These are phyloP conservation scores for Candida xiaguanensis DNA, from an alignment of 805 yeast genomes.

Conservation along the genomic window DNA sequence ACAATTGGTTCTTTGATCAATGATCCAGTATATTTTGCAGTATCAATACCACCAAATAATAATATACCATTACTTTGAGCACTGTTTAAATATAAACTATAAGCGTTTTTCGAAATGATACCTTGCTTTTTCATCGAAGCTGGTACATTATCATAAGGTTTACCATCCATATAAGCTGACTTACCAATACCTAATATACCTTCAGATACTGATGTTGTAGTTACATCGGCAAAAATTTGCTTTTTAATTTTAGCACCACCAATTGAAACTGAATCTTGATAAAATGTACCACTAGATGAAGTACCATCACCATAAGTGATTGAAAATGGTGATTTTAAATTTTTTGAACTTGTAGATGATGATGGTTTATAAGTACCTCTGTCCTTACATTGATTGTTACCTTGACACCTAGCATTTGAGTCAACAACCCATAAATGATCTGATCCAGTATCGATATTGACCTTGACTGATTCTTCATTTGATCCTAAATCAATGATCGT, in stretches of 20 bases:
- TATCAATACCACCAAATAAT: conserved; percentile 33
- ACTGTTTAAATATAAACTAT: conserved; percentile 33
- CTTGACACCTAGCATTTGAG: conserved; percentile 9
- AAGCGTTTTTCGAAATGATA: conserved; percentile 28
- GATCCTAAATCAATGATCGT: conserved; percentile 11
- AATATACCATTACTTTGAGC: conserved; percentile 21
- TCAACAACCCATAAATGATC: conserved; percentile 24
- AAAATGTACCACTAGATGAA: conserved; percentile 13
- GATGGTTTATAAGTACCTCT: conserved; percentile 15
- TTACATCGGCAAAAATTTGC: conserved; percentile 20
- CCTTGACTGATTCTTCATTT: conserved; percentile 15
- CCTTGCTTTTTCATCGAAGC: conserved; percentile 29
- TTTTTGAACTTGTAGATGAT: conserved; percentile 6
- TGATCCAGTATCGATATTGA: conserved; percentile 24
- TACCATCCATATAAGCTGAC: conserved; percentile 41
- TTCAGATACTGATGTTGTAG: conserved; percentile 48
- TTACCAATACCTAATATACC: conserved; percentile 79
- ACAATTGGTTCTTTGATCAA: conserved; percentile 10
- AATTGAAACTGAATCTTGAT: conserved; percentile 13
- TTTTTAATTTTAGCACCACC: conserved; percentile 11
- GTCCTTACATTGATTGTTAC: too few relatives aligned
- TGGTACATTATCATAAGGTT: conserved; percentile 28
- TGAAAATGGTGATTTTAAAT: conserved; percentile 6
- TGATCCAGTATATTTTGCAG: conserved; percentile 22
- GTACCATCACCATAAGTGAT: conserved; percentile 11